These are phyloP conservation scores for Skeletonema menzelii DNA, from an alignment of 108 stramenopile genomes.

Conservation along the genomic window DNA sequence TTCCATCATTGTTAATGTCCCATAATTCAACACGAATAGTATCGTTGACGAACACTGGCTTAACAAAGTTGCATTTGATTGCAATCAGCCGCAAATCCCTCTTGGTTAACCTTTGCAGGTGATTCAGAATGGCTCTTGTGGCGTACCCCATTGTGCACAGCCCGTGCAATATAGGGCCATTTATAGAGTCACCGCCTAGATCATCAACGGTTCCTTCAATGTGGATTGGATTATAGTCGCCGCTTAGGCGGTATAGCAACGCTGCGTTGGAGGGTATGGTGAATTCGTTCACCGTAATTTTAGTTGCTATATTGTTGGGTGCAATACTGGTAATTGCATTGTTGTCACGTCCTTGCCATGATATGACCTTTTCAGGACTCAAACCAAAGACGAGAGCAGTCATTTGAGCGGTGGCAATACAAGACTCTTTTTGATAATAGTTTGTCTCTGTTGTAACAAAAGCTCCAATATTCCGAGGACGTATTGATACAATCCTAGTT, in stretches of 20 bases:
- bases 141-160: slow-evolving; percentile 83
- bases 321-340: neutral
- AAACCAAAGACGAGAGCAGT: slow-evolving; percentile 67
- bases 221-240: slow-evolving; percentile 93
- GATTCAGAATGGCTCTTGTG: slow-evolving; percentile 56
- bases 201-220: slow-evolving; percentile 48
- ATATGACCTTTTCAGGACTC: slow-evolving; percentile 32
- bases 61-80: slow-evolving; percentile 50
- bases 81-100: slow-evolving; percentile 19
- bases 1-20: slow-evolving; percentile 4
- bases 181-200: neutral
- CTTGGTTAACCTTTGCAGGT: neutral
- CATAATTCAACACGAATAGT: slow-evolving; percentile 50
- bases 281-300: slow-evolving; percentile 14
- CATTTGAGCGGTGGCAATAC: slow-evolving; percentile 60
- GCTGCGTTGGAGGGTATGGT: slow-evolving; percentile 66
- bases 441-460: slow-evolving; percentile 70
- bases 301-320: slow-evolving; percentile 28
- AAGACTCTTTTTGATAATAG: slow-evolving; percentile 6
- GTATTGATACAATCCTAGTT: slow-evolving; percentile 36
- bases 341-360: slow-evolving; percentile 19
- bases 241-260: slow-evolving; percentile 84
- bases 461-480: slow-evolving; percentile 73
- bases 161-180: slow-evolving; percentile 84
- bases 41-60: slow-evolving; percentile 74